Base-by-base conservation (phyloP, 1,284 basidiomycete species). In the Cutaneotrichosporon sp. region DNA sequence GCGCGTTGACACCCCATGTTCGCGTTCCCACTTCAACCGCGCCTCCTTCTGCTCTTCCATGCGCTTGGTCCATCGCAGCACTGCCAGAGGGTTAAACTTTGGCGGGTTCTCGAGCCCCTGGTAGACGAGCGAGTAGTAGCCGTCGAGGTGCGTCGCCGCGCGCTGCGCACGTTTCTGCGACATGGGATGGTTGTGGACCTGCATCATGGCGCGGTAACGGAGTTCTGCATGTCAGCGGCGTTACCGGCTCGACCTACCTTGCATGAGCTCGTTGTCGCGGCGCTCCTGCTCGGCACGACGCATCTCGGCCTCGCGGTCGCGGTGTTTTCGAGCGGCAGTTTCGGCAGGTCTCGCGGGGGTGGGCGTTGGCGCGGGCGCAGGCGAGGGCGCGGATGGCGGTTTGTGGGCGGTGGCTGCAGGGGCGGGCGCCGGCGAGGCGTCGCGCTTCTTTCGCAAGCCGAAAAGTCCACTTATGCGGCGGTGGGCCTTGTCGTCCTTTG, bases 111-210 rank as follows among this genome's bases (percentile, higher is more conserved):
- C 65, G 38, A 74, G 54, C 2, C 69, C 66, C 2, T 71, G 67
- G 46, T 67, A 65, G 33, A 76, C 58, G 18, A 63, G 61, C 5
- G 63, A 60, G 54, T 76, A 76, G 54, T 64, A 70, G 3, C 64
- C 67, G 43, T 71, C 68, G 21, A 76, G 58, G 46, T 74, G 69
- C 1, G 69, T 63, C 3, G 66, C 61, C 1, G 62, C 60, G 8
- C 55, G 58, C 49, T 68, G 68, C 1, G 72, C 71, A 8, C 56
- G 41, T n/a, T 61, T 54, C 52, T 72, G 68, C 7, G 68, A 55
- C 4, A 55, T 54, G 2, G 73, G 73, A 59, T 76, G 73, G 5
- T 68, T 67, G 12, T 69, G 66, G 17, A 75, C 60, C 39, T 69
- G 67, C 4, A 68, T 62, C 12, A 72, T 53, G 17, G 69, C 68